Percentiles rank a stretch among this genome's conserved stretches.
These are phyloP conservation scores for Cutaneotrichosporon cavernicola DNA, from an alignment of 1,284 basidiomycete species.

Conservation along the genomic window DNA sequence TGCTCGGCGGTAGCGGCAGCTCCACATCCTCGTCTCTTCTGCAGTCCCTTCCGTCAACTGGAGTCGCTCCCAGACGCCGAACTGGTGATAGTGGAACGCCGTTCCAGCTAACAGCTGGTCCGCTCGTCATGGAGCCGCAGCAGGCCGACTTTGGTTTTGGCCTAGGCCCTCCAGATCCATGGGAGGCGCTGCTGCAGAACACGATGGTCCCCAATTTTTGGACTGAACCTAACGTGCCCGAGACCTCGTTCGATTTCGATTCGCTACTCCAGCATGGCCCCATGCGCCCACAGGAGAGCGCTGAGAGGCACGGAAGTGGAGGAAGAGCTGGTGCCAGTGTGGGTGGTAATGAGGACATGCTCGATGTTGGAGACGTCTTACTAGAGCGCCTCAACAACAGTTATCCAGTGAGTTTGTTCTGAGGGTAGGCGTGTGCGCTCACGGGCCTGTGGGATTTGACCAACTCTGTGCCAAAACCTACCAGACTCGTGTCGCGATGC, in stretches of 20 bases:
- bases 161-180: slow-evolving; percentile 26
- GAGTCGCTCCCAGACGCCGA: neutral
- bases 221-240: slow-evolving; percentile 14
- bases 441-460: slow-evolving; percentile 5
- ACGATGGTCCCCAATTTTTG: slow-evolving; percentile 17
- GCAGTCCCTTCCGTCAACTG: neutral
- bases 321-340: neutral
- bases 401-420: slow-evolving; percentile 13
- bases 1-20: neutral
- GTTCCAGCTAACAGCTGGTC: neutral
- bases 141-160: slow-evolving; percentile 21
- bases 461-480: neutral
- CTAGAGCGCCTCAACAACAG: slow-evolving; percentile 18
- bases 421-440: slow-evolving; percentile 28
- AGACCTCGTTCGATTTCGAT: slow-evolving; percentile 22
- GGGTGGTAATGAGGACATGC: slow-evolving; percentile 1
- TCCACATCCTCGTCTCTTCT: neutral
- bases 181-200: slow-evolving; percentile 30
- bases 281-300: slow-evolving; percentile 28
- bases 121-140: slow-evolving; percentile 14
- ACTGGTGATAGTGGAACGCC: neutral
- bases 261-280: slow-evolving; percentile 14
- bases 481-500: neutral
- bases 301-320: slow-evolving; percentile 12
- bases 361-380: slow-evolving; percentile 18